Conservation (phyloP, 176 grass and related monocot genomes). For the Chloris gayana region DNA sequence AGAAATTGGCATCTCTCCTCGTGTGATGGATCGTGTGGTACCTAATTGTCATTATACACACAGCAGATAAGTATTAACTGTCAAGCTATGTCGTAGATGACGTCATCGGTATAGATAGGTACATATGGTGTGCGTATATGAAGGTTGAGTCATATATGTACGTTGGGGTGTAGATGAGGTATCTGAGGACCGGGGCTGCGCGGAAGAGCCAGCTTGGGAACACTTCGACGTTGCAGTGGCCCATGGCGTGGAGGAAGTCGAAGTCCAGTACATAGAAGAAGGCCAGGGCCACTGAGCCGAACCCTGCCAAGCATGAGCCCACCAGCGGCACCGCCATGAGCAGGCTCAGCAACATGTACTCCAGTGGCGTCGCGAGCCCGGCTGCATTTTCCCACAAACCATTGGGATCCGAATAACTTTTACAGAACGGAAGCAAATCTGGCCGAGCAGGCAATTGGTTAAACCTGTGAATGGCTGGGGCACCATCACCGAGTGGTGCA, state of each 20-base stretch:
- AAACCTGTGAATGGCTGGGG: constrained; percentile 75
- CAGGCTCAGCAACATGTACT: constrained; percentile 44
- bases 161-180: constrained; percentile 84
- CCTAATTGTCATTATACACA: constrained; percentile 33
- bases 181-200: constrained; percentile 59
- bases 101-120: too few species aligned
- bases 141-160: too few species aligned
- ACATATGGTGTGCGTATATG: too few species aligned
- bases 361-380: constrained; percentile 73
- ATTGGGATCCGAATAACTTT: too few species aligned
- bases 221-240: constrained; percentile 83
- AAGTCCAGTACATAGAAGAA: constrained; percentile 63
- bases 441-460: too few species aligned
- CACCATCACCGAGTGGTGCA: constrained; percentile 71
- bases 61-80: too few species aligned
- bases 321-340: constrained; percentile 62
- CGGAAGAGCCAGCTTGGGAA: constrained; percentile 50
- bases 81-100: too few species aligned
- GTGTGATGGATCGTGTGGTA: constrained; percentile 87
- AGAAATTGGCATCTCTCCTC: constrained; percentile 47
- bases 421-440: too few species aligned
- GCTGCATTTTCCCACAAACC: too few species aligned
- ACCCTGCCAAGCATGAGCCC: constrained; percentile 40
- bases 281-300: constrained; percentile 51
- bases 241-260: constrained; percentile 81